Evolutionary conservation across 495 filamentous ascomycete genomes (phyloP).

Genomic region (Lophium mytilinum): DNA sequence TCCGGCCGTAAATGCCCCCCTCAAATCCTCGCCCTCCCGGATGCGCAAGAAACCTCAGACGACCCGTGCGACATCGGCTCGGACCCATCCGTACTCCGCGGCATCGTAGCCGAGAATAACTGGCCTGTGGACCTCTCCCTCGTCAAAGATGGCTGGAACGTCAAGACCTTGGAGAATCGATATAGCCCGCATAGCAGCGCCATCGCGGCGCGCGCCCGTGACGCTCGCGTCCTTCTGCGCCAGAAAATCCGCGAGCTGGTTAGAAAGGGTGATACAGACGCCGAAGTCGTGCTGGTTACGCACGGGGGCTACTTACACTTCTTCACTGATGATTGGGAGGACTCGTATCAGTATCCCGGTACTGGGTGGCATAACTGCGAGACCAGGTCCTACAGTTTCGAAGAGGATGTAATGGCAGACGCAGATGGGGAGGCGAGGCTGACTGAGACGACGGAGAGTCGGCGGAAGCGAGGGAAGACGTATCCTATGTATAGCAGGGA

Average conservation of each 20-base stretch:
- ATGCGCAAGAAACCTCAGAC: slow-evolving; percentile 71
- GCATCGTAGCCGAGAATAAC: slow-evolving; percentile 54
- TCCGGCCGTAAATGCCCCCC: slow-evolving; percentile 39
- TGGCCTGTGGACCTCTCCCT: slow-evolving; percentile 55
- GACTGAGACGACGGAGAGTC: slow-evolving; percentile 41
- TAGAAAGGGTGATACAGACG: too few species aligned
- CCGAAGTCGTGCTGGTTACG: slow-evolving; percentile 62
- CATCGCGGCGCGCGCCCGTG: slow-evolving; percentile 54
- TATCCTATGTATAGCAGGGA: too few species aligned
- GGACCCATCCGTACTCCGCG: slow-evolving; percentile 40
- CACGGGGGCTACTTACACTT: slow-evolving; percentile 69
- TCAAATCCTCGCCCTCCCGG: slow-evolving; percentile 61
- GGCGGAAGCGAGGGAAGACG: slow-evolving; percentile 42
- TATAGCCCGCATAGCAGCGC: slow-evolving; percentile 53
- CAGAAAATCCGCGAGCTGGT: too few species aligned
- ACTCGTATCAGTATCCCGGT: slow-evolving; percentile 48
- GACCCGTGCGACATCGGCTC: slow-evolving; percentile 75
- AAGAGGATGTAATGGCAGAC: slow-evolving; percentile 41
- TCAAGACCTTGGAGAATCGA: slow-evolving; percentile 47
- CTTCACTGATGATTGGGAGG: slow-evolving; percentile 76
- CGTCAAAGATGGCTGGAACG: slow-evolving; percentile 60
- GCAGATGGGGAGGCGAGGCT: slow-evolving; percentile 46
- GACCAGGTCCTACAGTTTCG: slow-evolving; percentile 66
- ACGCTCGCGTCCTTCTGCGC: slow-evolving; percentile 61
- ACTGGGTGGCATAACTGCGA: slow-evolving; percentile 86